Conservation (phyloP, 345 rosid species). For the Punica granatum region DNA sequence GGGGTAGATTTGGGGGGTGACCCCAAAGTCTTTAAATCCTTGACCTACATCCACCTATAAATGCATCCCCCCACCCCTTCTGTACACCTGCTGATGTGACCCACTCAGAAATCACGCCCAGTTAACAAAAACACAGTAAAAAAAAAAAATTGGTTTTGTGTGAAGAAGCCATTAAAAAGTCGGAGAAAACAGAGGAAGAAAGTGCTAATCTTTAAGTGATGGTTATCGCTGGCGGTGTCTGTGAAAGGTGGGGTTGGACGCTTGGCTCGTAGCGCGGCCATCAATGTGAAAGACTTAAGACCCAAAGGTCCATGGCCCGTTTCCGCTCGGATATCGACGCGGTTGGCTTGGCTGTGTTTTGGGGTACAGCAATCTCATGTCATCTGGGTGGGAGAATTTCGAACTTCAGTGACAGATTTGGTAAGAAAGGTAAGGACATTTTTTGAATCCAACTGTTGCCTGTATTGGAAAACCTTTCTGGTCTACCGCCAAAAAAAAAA, state of each 20-base stretch:
- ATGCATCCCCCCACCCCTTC: slow-evolving; percentile 7
- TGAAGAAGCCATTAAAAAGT: slow-evolving; percentile 8
- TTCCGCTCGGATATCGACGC: not conserved
- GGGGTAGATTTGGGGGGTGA: slow-evolving; percentile 32
- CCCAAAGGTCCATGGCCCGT: not conserved
- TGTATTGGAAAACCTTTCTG: not conserved
- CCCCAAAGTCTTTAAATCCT: slow-evolving; percentile 32
- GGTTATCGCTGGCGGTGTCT: too few relatives aligned
- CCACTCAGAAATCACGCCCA: slow-evolving; percentile 75
- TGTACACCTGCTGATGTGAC: slow-evolving; percentile 97
- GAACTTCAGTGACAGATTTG: not conserved
- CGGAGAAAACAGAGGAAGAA: slow-evolving; percentile 11
- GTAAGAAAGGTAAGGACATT: not conserved
- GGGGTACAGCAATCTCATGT: too few relatives aligned
- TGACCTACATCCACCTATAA: slow-evolving; percentile 44
- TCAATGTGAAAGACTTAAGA: not conserved
- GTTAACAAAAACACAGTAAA: slow-evolving; percentile 44
- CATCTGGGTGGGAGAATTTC: not conserved
- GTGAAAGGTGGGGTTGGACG: not conserved
- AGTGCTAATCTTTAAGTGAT: not conserved
- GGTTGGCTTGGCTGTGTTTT: too few relatives aligned
- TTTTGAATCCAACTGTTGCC: not conserved
- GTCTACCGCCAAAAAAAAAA: not conserved
- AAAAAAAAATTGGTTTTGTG: not conserved
- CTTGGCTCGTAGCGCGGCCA: not conserved